phyloP scores from a whole-genome alignment of 495 filamentous ascomycete species.

The Aspergillus asperescens region DNA sequence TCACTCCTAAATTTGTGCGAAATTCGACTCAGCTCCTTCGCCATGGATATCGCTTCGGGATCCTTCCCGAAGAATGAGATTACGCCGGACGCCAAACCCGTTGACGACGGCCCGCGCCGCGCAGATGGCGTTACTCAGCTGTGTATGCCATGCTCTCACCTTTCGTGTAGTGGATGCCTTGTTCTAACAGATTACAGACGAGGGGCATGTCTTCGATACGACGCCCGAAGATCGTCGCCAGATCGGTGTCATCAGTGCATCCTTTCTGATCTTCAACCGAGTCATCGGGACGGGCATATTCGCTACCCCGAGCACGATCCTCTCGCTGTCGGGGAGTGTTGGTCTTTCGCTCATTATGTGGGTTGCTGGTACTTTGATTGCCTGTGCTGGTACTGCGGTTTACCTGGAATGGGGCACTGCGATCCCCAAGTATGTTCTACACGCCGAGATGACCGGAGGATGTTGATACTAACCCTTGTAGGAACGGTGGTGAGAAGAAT shows the following conservation, averaged over 20 bases:
- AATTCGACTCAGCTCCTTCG: neutral
- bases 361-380: conserved; percentile 47
- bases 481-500: conserved; percentile 65
- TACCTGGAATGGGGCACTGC: conserved; percentile 54
- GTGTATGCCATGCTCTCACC: conserved; percentile 23
- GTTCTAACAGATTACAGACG: conserved; percentile 22
- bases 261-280: conserved; percentile 59
- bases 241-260: conserved; percentile 54
- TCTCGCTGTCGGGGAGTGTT: conserved; percentile 48
- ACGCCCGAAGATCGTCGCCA: conserved; percentile 59
- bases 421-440: conserved; percentile 35
- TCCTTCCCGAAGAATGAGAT: conserved; percentile 15
- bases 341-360: conserved; percentile 51
- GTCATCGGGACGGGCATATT: conserved; percentile 66
- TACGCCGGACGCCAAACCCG: conserved; percentile 19
- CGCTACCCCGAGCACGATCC: conserved; percentile 54
- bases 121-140: conserved; percentile 35
- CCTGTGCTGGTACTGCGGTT: conserved; percentile 46
- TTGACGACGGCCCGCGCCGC: conserved; percentile 25
- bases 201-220: conserved; percentile 55
- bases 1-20: neutral
- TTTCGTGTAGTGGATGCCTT: neutral
- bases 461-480: conserved; percentile 8
- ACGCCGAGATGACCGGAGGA: neutral
- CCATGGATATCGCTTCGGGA: conserved; percentile 13